Base-by-base conservation (phyloP, 257 asterid species). In the Przewalskia tangutica region DNA sequence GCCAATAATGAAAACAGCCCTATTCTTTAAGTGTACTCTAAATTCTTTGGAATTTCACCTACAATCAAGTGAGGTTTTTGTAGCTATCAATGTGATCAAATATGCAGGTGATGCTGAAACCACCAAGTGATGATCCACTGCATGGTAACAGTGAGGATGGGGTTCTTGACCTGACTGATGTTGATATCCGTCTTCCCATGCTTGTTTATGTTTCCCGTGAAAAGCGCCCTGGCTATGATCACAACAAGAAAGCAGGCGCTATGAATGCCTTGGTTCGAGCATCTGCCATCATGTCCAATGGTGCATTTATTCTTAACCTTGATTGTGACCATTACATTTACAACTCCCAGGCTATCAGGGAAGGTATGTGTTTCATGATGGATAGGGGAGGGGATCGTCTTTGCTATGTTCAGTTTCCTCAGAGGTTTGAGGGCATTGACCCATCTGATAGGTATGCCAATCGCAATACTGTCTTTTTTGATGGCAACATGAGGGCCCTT, bases 311-410 rank as follows among this genome's bases (percentile, higher is more conserved):
- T 67, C 97, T 92, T 83, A 92, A 92, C 86, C 97, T 92, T 13
- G 97, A 92, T 65, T 92, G 97, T 80, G 97, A 92, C 66, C 97
- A 92, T 82, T 92, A 92, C 86, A 87, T 92, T 63, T 90, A 92
- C 81, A 89, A 92, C 87, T 87, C 93, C 51, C 89, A 89, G 85
- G 97, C 97, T 84, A 90, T 92, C 90, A 88, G 93, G 78, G 97
- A 92, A 85, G 97, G 97, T 51, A 92, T 92, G 94, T 92, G 97
- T 79, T 92, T 92, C 89, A 92, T 92, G 97, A 90, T 91, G 96
- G 96, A 91, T 66, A 85, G 96, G 81, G 94, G 96, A 1, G 96
- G 96, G 2, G 96, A 91, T 68, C 87, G 96, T 4, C 81, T 91
- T 71, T 91, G 96, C 89, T 91, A 91, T 62, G 91, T 91, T 78